A percentile compares a stretch with the other conserved stretches of the same genome.
phyloP scores from a whole-genome alignment of 176 grass and related monocot species.

The Raddia distichophylla region DNA sequence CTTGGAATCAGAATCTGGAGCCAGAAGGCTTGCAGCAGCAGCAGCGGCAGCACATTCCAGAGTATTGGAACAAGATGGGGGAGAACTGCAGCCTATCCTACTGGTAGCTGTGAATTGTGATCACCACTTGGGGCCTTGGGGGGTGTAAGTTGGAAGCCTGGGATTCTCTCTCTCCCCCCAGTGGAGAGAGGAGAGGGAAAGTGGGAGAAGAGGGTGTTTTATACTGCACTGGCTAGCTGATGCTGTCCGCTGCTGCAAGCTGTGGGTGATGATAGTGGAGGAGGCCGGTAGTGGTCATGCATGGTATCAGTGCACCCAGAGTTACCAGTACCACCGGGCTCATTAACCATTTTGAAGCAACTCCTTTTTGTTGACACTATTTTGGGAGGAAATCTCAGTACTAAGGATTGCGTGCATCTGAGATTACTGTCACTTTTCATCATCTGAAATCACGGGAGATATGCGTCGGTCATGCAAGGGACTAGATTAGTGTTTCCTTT shows the following conservation, averaged over 20 bases:
- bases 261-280: neutral
- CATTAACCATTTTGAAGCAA: neutral
- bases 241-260: too few relatives aligned
- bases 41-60: slow-evolving; percentile 68
- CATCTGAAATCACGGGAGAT: neutral
- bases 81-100: slow-evolving; percentile 24
- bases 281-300: neutral
- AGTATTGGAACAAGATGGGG: slow-evolving; percentile 51
- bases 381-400: neutral
- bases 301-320: neutral
- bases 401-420: neutral
- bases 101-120: neutral
- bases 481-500: too few relatives aligned
- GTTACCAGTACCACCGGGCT: neutral
- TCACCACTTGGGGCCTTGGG: slow-evolving; percentile 27
- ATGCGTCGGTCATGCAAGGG: neutral
- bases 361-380: too few relatives aligned
- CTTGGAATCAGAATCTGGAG: slow-evolving; percentile 53
- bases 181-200: slow-evolving; percentile 37
- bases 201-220: slow-evolving; percentile 37
- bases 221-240: slow-evolving; percentile 19
- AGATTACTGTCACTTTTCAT: neutral
- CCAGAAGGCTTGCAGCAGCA: slow-evolving; percentile 39
- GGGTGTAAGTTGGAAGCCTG: slow-evolving; percentile 40
- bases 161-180: slow-evolving; percentile 35